Evolutionary conservation across 164 flowering plant species (phyloP).

Genomic region (Macadamia tetraphylla): DNA sequence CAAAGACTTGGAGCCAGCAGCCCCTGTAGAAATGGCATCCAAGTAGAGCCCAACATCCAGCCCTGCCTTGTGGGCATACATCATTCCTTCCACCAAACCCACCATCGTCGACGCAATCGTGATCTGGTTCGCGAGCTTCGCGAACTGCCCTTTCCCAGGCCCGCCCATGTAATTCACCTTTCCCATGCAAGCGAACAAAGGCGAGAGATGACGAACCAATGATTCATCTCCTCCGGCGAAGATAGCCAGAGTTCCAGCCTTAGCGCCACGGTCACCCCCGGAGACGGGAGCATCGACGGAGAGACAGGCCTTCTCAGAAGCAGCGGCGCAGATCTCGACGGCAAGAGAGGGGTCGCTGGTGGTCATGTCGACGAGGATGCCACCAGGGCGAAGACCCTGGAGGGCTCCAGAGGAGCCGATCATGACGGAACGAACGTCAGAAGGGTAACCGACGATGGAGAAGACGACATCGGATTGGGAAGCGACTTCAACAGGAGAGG

Average conservation of each 20-base stretch:
- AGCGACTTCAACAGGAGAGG: slow-evolving; percentile 67
- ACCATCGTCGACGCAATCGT: slow-evolving; percentile 87
- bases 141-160: slow-evolving; percentile 76
- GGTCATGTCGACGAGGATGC: slow-evolving; percentile 83
- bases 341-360: slow-evolving; percentile 95
- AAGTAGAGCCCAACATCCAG: slow-evolving; percentile 50
- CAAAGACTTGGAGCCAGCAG: slow-evolving; percentile 82
- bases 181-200: slow-evolving; percentile 63
- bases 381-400: slow-evolving; percentile 53
- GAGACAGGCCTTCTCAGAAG: slow-evolving; percentile 40
- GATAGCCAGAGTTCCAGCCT: slow-evolving; percentile 58
- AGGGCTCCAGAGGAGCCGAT: slow-evolving; percentile 72
- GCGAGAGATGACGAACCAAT: slow-evolving; percentile 33
- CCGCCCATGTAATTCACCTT: slow-evolving; percentile 85
- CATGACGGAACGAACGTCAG: slow-evolving; percentile 82
- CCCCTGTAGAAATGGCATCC: slow-evolving; percentile 74
- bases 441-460: slow-evolving; percentile 95
- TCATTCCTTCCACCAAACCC: slow-evolving; percentile 84
- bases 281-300: slow-evolving; percentile 91
- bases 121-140: slow-evolving; percentile 81
- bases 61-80: slow-evolving; percentile 77
- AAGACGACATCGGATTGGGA: slow-evolving; percentile 81
- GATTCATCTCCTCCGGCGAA: slow-evolving; percentile 82
- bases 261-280: slow-evolving; percentile 92
- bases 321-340: slow-evolving; percentile 47